Evolutionary conservation across 768 basidiomycete species (phyloP), one percentile per base, ranked within the genome.

Genomic region (Cantharellus cinnabarinus): DNA sequence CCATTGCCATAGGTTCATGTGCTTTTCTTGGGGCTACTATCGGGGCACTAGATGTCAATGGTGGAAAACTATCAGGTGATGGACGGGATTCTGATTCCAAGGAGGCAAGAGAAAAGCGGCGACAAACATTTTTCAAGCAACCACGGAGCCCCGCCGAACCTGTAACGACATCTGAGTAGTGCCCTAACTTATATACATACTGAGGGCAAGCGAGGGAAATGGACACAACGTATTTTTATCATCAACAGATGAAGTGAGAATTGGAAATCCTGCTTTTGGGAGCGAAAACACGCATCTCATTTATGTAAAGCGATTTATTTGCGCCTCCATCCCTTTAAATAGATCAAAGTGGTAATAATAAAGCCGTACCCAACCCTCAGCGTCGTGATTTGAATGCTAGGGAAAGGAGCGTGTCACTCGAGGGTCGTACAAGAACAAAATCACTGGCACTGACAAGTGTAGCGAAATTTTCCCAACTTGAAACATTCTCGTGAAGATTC

Each of bases 61-160:
- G 89, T 58, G 74, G 80, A 64, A 67, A 64, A 48, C 70, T 83
- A 60, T 66, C 71, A 5, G 79, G 79, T 48, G 73, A 75, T 56
- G 67, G 62, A 66, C 70, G 62, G 29, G 58, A 62, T 60, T 5
- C 4, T 7, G 63, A 62, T 38, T 44, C 54, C 10, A 41, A 57
- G 7, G 71, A 74, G 52, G 68, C 71, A 58, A 69, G 73, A 65
- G 87, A 89, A 67, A 86, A 87, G 70, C 79, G 75, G 63, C 77
- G 85, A 66, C 78, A 74, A 70, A 77, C 73, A 44, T 94, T 95
- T 72, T 94, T 94, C 77, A 94, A 93, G 71, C 76, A 48, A 29
- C 20, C 44, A 48, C 10, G 29, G 44, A 48, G 29, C 1, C 44
- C 10, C 44, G 20, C 44, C 10, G 44, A 48, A 48, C 44, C 44